Base-by-base conservation (phyloP, 208 protist species). In the Leishmania braziliensis region DNA sequence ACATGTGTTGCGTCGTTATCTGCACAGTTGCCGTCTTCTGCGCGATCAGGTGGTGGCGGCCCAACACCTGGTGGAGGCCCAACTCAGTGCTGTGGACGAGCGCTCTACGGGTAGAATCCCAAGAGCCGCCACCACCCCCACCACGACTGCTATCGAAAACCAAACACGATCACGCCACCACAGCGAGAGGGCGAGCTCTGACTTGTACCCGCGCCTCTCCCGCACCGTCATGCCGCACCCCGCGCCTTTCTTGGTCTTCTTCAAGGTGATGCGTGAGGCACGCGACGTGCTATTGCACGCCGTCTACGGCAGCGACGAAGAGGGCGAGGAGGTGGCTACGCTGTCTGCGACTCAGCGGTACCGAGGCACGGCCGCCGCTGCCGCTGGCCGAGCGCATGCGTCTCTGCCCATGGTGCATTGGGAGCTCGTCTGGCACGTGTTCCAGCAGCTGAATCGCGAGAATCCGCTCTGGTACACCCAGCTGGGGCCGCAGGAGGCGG, bases 381-480 rank as follows among this genome's bases (percentile, higher is more conserved):
- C n/a, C 10, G 71, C 43, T 26, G 82, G 50, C 26, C 79, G 60
- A 63, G 65, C 50, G 48, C 65, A 56, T 70, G 76, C 66, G 58
- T 77, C 84, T 16, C 82, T 95, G 43, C 94, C 92, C 26, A 90
- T 97, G 92, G 80, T 96, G 65, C 94, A 97, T 79, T 97, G 94
- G 93, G 87, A 90, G 75, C 68, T 96, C n/a, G 89, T 89, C 9
- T 97, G 92, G 93, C 79, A 80, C 53, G 83, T 83, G 70, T 96
- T 97, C 71, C 92, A 96, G 73, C 84, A 81, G 50, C 86, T 97
- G 3, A 97, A 97, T 77, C 84, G 90, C 72, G 85, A 93, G 48
- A 94, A 93, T 78, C 87, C 88, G 26, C 56, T 10, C 36, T 97
- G 94, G 94, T 86, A 87, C 76, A 82, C 82, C 20, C 77, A 87